A percentile compares a stretch with the other conserved stretches of the same genome.
Conservation (phyloP, 2,329 filamentous ascomycete species). For the Fusarium scirpi region DNA sequence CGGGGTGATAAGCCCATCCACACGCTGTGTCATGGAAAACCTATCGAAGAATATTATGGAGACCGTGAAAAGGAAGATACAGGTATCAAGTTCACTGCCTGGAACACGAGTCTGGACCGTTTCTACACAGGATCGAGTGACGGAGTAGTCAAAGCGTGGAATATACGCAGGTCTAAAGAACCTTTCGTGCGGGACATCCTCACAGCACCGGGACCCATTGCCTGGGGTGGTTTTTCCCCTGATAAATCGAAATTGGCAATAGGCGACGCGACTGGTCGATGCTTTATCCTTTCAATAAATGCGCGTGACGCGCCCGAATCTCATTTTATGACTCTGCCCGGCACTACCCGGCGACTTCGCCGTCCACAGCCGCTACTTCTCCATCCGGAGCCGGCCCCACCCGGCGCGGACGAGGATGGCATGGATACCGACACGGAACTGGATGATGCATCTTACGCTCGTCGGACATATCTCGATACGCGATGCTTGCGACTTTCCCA, state of each 20-base stretch:
- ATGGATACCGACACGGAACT: conserved; percentile 14
- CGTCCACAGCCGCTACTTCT: conserved; percentile 62
- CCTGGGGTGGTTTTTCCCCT: conserved; percentile 68
- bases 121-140: conserved; percentile 75
- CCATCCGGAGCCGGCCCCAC: conserved; percentile 63
- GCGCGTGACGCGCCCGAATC: conserved; percentile 55
- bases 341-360: conserved; percentile 53
- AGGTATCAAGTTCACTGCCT: conserved; percentile 73
- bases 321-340: conserved; percentile 54
- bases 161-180: conserved; percentile 60
- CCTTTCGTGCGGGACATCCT: conserved; percentile 66
- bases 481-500: conserved; percentile 57
- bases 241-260: conserved; percentile 67
- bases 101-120: conserved; percentile 67
- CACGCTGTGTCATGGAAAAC: conserved; percentile 64
- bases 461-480: conserved; percentile 52
- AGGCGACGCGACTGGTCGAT: conserved; percentile 71
- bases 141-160: conserved; percentile 72
- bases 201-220: conserved; percentile 67
- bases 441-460: conserved; percentile 39
- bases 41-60: conserved; percentile 55
- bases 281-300: conserved; percentile 66
- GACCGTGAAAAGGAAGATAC: conserved; percentile 68
- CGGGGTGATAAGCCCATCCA: conserved; percentile 68
- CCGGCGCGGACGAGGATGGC: conserved; percentile 39